These are phyloP conservation scores for Zygoascus bituminiphila DNA, from an alignment of 805 yeast genomes.

Conservation along the genomic window DNA sequence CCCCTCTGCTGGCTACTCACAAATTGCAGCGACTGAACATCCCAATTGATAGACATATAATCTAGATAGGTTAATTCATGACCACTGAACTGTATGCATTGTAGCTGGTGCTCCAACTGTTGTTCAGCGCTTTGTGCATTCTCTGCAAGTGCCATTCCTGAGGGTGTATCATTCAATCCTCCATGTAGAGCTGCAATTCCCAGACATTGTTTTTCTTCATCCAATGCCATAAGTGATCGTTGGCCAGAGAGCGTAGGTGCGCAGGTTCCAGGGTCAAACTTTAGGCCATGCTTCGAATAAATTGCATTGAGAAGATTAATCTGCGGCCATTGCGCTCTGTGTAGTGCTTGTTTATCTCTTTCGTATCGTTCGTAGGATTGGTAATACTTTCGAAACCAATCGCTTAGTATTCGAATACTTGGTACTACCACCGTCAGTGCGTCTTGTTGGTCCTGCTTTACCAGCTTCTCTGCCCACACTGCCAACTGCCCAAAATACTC, in stretches of 20 bases:
- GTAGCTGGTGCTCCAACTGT: slow-evolving; percentile 5
- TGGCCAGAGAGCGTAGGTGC: slow-evolving; percentile 7
- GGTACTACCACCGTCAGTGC: background rate
- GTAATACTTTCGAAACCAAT: slow-evolving; percentile 4
- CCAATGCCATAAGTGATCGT: slow-evolving; percentile 3
- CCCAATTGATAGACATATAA: slow-evolving; percentile 6
- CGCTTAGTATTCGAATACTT: background rate
- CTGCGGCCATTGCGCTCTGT: background rate
- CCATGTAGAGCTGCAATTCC: slow-evolving; percentile 9
- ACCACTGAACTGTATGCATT: slow-evolving; percentile 12
- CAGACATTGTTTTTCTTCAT: slow-evolving; percentile 14
- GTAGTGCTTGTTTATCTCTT: background rate
- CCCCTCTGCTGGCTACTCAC: background rate
- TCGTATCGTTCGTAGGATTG: background rate
- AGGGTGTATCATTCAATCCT: slow-evolving; percentile 13
- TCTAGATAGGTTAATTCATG: slow-evolving; percentile 6
- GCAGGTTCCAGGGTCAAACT: slow-evolving; percentile 13
- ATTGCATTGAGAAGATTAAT: slow-evolving; percentile 2
- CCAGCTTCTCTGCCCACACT: background rate
- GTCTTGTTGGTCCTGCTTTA: background rate
- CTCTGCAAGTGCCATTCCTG: slow-evolving; percentile 4
- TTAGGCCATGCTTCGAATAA: slow-evolving; percentile 6
- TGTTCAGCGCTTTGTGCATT: background rate
- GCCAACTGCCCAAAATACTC: background rate
- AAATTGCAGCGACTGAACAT: background rate